These are phyloP conservation scores for Oryza rufipogon DNA, from an alignment of 176 grass and related monocot species.

Conservation along the genomic window DNA sequence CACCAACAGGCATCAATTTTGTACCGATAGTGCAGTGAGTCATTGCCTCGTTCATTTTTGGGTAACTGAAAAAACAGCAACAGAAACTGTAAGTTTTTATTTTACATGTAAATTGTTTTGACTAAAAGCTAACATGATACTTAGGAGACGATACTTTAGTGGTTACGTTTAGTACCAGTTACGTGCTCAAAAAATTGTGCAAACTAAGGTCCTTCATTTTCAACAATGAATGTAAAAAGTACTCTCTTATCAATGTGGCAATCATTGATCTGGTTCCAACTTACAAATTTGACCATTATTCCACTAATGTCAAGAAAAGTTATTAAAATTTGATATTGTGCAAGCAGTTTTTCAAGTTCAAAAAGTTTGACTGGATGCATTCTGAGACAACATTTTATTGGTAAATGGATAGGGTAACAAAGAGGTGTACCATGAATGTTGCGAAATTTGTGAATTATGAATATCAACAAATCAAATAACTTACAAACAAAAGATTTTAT, in stretches of 20 bases:
- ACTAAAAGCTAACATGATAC: constrained; percentile 22
- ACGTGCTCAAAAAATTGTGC: too few species aligned
- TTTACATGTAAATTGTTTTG: constrained; percentile 16
- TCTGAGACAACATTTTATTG: background rate
- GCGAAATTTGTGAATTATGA: background rate
- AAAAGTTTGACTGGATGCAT: background rate
- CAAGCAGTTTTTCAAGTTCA: background rate
- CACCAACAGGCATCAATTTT: constrained; percentile 80
- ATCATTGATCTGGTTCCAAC: background rate
- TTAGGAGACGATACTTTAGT: background rate
- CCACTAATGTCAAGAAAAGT: background rate
- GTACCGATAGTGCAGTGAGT: constrained; percentile 78
- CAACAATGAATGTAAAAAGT: background rate
- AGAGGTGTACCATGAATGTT: background rate
- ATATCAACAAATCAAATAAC: background rate
- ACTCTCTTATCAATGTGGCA: too few species aligned
- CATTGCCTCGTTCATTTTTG: constrained; percentile 90
- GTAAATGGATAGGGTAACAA: background rate
- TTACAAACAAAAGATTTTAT: too few species aligned
- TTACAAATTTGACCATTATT: background rate
- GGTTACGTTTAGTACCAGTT: background rate
- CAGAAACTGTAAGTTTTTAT: background rate
- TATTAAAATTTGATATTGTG: background rate
- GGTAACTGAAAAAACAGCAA: constrained; percentile 66
- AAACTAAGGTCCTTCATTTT: background rate